These are phyloP conservation scores for Lentinula detonsa DNA, from an alignment of 768 basidiomycete species.

Conservation along the genomic window DNA sequence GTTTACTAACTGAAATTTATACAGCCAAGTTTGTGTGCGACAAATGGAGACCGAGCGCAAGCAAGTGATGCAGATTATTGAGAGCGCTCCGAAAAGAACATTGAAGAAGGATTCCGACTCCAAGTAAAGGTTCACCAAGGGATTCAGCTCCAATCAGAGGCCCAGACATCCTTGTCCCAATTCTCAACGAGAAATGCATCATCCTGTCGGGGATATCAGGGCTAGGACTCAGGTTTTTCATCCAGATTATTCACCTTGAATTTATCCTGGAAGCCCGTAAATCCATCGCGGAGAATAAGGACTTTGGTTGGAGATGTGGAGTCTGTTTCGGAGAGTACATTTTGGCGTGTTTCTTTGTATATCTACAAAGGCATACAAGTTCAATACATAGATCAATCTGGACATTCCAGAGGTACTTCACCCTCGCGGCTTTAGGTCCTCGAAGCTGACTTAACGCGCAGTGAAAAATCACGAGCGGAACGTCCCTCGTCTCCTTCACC, in stretches of 20 bases:
- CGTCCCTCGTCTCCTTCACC: slow-evolving; percentile 51
- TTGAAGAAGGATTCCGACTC: slow-evolving; percentile 30
- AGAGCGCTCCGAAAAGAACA: slow-evolving; percentile 53
- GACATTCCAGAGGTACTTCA: slow-evolving; percentile 23
- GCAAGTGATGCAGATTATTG: slow-evolving; percentile 50
- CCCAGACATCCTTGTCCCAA: slow-evolving; percentile 67
- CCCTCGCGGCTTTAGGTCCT: slow-evolving; percentile 74
- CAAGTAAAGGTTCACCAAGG: background rate
- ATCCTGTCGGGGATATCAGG: slow-evolving; percentile 29
- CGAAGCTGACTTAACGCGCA: slow-evolving; percentile 75
- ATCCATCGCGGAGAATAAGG: slow-evolving; percentile 65
- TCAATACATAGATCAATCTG: slow-evolving; percentile 4
- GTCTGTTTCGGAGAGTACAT: slow-evolving; percentile 36
- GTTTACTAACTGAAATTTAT: background rate
- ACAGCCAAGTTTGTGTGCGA: slow-evolving; percentile 61
- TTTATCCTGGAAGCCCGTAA: slow-evolving; percentile 60
- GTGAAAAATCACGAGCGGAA: slow-evolving; percentile 69
- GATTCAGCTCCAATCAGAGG: slow-evolving; percentile 29
- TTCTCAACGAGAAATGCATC: slow-evolving; percentile 71
- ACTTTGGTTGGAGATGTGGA: slow-evolving; percentile 41
- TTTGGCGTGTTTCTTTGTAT: slow-evolving; percentile 58
- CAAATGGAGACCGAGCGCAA: slow-evolving; percentile 48
- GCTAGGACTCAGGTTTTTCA: background rate
- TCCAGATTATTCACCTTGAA: slow-evolving; percentile 46
- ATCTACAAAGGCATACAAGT: slow-evolving; percentile 32